Conservation (phyloP, 2,329 filamentous ascomycete genomes). For the Chaetothyriales sp. region DNA sequence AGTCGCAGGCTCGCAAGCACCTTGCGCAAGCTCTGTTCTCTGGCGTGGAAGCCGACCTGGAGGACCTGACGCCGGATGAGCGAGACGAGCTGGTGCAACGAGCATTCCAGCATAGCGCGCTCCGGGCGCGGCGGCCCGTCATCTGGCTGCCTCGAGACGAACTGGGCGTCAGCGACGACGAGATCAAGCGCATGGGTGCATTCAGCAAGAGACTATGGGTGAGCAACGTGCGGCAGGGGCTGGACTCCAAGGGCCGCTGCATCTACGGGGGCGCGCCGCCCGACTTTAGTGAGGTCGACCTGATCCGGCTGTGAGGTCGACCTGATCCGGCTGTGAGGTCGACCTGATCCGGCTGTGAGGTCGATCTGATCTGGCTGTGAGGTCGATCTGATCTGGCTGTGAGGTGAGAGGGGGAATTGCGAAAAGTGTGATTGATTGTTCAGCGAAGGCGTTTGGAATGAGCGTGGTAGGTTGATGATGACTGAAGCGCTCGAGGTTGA, state of each 20-base stretch:
- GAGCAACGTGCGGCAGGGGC: slow-evolving; percentile 77
- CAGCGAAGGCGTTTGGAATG: neutral
- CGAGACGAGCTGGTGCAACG: slow-evolving; percentile 71
- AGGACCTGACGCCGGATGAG: slow-evolving; percentile 82
- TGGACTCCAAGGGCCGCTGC: slow-evolving; percentile 71
- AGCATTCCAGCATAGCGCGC: slow-evolving; percentile 80
- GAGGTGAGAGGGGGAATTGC: too few species aligned
- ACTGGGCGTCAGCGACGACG: slow-evolving; percentile 79
- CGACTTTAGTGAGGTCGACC: slow-evolving; percentile 75
- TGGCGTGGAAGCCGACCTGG: slow-evolving; percentile 80
- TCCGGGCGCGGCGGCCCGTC: slow-evolving; percentile 70
- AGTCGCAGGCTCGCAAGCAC: slow-evolving; percentile 40
- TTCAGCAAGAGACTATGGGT: slow-evolving; percentile 75
- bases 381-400: too few species aligned
- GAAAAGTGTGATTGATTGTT: neutral
- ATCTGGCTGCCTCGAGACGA: slow-evolving; percentile 92
- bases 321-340: slow-evolving; percentile 50
- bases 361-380: too few species aligned
- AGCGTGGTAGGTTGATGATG: neutral
- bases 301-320: slow-evolving; percentile 55
- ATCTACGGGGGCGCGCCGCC: slow-evolving; percentile 76
- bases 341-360: slow-evolving; percentile 65
- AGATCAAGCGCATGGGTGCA: slow-evolving; percentile 62
- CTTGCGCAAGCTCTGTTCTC: slow-evolving; percentile 75
- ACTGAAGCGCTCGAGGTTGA: neutral